Evolutionary conservation across 306 rosid genomes (phyloP).

Genomic region (Mimosa pudica): DNA sequence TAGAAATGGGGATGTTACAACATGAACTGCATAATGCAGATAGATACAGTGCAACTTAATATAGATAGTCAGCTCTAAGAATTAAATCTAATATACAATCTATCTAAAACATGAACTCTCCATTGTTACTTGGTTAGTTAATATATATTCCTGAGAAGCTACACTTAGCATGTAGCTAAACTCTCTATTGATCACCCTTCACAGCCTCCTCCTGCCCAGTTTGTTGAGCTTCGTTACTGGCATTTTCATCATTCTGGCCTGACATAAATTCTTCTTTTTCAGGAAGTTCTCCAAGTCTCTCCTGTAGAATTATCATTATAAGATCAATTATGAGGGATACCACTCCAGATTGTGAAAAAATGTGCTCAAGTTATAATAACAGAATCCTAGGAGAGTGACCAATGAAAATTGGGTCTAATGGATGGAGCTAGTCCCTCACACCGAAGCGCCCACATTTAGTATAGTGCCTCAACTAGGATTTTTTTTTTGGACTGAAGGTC

Average conservation of each 20-base stretch:
- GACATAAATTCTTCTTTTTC: slow-evolving; percentile 55
- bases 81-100: slow-evolving; percentile 49
- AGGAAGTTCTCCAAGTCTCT: slow-evolving; percentile 64
- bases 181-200: slow-evolving; percentile 55
- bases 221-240: slow-evolving; percentile 45
- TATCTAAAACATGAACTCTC: slow-evolving; percentile 47
- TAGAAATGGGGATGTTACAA: slow-evolving; percentile 38
- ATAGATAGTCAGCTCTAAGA: slow-evolving; percentile 28
- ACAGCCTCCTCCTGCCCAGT: slow-evolving; percentile 45
- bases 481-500: too few relatives aligned
- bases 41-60: slow-evolving; percentile 47
- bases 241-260: slow-evolving; percentile 53
- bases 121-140: slow-evolving; percentile 67
- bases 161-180: slow-evolving; percentile 48
- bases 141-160: slow-evolving; percentile 51
- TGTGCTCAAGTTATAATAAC: slow-evolving; percentile 4
- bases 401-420: too few relatives aligned
- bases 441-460: too few relatives aligned
- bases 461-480: too few relatives aligned
- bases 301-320: slow-evolving; percentile 49
- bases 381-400: not conserved
- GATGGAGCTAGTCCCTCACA: too few relatives aligned
- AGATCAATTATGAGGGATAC: slow-evolving; percentile 16
- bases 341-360: slow-evolving; percentile 7
- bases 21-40: slow-evolving; percentile 33